Evolutionary conservation across 2,329 filamentous ascomycete genomes (phyloP).

Genomic region (Venturia pyrina): DNA sequence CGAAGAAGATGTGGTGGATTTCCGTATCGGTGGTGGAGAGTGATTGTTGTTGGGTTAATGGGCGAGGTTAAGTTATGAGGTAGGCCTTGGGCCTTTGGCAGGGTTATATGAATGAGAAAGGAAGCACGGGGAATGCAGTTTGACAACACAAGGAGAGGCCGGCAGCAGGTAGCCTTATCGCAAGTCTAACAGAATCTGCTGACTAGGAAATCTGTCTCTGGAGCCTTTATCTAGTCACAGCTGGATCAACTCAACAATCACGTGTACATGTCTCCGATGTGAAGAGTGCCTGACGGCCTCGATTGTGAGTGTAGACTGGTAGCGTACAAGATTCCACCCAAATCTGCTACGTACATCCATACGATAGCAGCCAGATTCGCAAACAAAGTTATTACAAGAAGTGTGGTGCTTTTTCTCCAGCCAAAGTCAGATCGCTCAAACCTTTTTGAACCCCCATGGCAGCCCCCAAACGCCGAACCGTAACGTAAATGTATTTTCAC

Average conservation of each 20-base stretch:
- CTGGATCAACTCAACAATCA: not conserved
- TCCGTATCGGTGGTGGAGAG: not conserved
- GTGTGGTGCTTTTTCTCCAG: not conserved
- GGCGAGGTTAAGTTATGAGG: not conserved
- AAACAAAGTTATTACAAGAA: not conserved
- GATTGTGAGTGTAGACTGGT: not conserved
- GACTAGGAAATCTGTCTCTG: not conserved
- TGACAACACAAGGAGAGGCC: not conserved
- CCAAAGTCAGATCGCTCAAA: conserved; percentile 1
- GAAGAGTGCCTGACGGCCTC: not conserved
- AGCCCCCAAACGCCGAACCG: not conserved
- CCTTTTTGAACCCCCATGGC: not conserved
- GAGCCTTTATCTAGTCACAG: not conserved
- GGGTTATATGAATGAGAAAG: not conserved
- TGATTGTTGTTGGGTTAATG: conserved; percentile 3
- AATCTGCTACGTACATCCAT: not conserved
- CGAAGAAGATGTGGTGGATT: not conserved
- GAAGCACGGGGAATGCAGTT: not conserved
- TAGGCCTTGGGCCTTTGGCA: not conserved
- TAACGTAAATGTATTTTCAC: not conserved
- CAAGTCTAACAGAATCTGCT: not conserved
- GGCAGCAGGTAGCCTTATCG: not conserved
- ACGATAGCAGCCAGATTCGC: not conserved
- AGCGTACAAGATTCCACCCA: not conserved
- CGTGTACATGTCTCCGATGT: not conserved